Evolutionary conservation across 257 asterid genomes (phyloP).

Genomic region (Rhazya stricta): DNA sequence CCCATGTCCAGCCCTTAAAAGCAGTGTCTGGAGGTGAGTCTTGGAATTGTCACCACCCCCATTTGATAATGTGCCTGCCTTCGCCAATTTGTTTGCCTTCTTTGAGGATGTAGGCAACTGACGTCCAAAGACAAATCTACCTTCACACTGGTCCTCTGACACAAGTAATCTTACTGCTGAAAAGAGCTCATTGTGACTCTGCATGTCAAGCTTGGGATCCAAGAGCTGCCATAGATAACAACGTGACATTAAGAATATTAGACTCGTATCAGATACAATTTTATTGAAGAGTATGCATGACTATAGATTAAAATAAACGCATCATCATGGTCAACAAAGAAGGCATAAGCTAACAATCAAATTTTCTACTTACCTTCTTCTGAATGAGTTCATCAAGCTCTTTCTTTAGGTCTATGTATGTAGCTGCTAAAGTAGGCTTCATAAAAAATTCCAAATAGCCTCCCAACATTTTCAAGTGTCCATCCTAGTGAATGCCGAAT

Average conservation of each 20-base stretch:
- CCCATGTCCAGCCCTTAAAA: slow-evolving; percentile 71
- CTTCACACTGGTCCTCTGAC: slow-evolving; percentile 76
- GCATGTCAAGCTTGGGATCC: slow-evolving; percentile 54
- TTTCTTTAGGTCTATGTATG: slow-evolving; percentile 54
- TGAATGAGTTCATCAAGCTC: slow-evolving; percentile 80
- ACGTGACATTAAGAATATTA: slow-evolving; percentile 21
- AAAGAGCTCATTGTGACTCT: slow-evolving; percentile 50
- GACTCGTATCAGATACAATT: neutral
- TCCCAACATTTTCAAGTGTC: slow-evolving; percentile 85
- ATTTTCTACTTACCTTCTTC: slow-evolving; percentile 45
- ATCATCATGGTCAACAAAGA: neutral
- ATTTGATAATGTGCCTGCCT: slow-evolving; percentile 18
- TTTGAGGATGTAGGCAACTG: slow-evolving; percentile 39
- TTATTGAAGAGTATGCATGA: neutral
- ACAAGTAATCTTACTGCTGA: slow-evolving; percentile 70
- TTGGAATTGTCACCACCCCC: slow-evolving; percentile 52
- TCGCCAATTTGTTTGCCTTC: slow-evolving; percentile 33
- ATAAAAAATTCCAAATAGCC: slow-evolving; percentile 90
- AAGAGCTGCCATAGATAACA: slow-evolving; percentile 55
- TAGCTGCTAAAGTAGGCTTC: slow-evolving; percentile 64
- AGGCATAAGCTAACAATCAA: neutral
- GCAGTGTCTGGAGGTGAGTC: slow-evolving; percentile 68
- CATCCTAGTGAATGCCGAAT: slow-evolving; percentile 48
- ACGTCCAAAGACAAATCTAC: slow-evolving; percentile 80
- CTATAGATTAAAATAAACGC: neutral